Base-by-base conservation (phyloP, 805 yeast genomes). In the Alloascoidea hylecoeti region DNA sequence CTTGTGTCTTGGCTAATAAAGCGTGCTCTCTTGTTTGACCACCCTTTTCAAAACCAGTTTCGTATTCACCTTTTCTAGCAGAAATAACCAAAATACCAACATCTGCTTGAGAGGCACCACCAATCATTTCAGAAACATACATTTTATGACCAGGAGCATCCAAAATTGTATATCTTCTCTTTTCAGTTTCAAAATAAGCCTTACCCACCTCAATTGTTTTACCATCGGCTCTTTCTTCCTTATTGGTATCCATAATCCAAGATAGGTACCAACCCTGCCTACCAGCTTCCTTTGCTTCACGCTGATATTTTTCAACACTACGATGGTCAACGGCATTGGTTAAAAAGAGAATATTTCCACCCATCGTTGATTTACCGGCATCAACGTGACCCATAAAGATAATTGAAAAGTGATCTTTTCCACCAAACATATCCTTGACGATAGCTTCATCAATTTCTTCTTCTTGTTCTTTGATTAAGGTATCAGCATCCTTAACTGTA, bases 81-180 rank as follows among this genome's bases (percentile, higher is more conserved):
- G 95, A 83, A 50, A 92, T 92, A 37, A 92, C 99, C 53, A 92
- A 72, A 47, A 92, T 75, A 64, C 99, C 99, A 41, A 89, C 92
- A 65, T 92, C 99, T 27, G 99, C 98, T 67, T 92, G 99, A 35
- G 97, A 88, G 15, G 99, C 99, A 61, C 98, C 98, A 52, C 97
- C 97, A 68, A 92, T 92, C 99, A 92, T 92, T 61, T 86, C 94
- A 40, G 96, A 85, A 45, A 92, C 96, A 57, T 92, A 92, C 85
- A 92, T 81, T 67, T 92, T 92, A 70, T 92, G 99, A 38, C 99
- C 99, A 47, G 99, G 99, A 5, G 99, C 99, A 61, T 92, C 99
- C 58, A 92, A 75, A 49, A 92, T 86, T 34, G 98, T 89, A 68
- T 92, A 92, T 62, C 97, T 79, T 67, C 98, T 81, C 67, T 84